These are phyloP conservation scores for Tylopilus vinaceipallidus DNA, from an alignment of 768 basidiomycete genomes.

Conservation along the genomic window DNA sequence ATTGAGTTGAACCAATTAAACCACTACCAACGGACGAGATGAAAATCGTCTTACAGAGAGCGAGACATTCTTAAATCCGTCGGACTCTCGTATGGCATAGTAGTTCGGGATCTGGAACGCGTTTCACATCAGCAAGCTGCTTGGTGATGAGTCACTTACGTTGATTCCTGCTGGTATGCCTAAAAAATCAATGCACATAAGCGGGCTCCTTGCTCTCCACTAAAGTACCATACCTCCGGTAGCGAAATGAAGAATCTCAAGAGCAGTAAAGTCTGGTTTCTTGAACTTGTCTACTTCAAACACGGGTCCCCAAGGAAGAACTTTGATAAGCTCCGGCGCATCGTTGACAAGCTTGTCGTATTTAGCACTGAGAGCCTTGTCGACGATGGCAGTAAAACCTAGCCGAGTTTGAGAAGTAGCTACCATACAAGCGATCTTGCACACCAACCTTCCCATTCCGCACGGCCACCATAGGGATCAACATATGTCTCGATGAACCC, in stretches of 20 bases:
- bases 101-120: constrained; percentile 72
- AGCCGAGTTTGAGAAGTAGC: background rate
- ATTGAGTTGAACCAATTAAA: background rate
- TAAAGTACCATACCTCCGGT: constrained; percentile 59
- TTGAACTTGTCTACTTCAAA: constrained; percentile 73
- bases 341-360: constrained; percentile 73
- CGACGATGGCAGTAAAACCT: constrained; percentile 88
- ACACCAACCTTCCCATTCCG: constrained; percentile 82
- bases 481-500: constrained; percentile 87
- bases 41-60: constrained; percentile 59
- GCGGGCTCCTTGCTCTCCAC: background rate
- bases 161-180: constrained; percentile 89
- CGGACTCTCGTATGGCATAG: constrained; percentile 76
- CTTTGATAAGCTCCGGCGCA: constrained; percentile 79
- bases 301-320: constrained; percentile 75
- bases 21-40: background rate
- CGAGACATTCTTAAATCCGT: constrained; percentile 89
- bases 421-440: background rate
- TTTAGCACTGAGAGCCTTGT: constrained; percentile 80
- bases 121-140: background rate
- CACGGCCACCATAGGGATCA: constrained; percentile 87
- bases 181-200: constrained; percentile 21
- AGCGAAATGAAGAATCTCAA: constrained; percentile 80
- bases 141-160: constrained; percentile 36
- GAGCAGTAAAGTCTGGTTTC: constrained; percentile 85